A percentile compares a stretch with the other conserved stretches of the same genome.
These are phyloP conservation scores for Ustilago cynodontis DNA, from an alignment of 1,284 basidiomycete species.

Conservation along the genomic window DNA sequence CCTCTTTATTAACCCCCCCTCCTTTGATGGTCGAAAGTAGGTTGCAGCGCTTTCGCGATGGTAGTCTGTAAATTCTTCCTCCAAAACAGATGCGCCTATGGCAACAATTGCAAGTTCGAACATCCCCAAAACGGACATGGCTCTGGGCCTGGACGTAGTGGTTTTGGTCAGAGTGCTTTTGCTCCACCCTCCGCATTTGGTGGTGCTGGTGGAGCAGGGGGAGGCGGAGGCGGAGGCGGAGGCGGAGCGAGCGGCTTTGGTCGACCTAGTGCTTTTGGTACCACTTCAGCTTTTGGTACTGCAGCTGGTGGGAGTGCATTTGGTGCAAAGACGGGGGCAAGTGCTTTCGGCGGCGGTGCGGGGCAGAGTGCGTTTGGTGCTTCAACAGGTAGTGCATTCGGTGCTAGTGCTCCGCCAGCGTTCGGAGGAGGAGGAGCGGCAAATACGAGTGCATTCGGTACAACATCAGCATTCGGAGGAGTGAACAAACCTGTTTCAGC, in stretches of 20 bases:
- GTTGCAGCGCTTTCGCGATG: no score
- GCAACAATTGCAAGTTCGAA: slow-evolving; percentile 59
- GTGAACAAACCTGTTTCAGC: slow-evolving; percentile 21
- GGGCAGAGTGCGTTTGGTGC: slow-evolving; percentile 20
- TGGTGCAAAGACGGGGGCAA: slow-evolving; percentile 23
- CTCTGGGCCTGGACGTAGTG: slow-evolving; percentile 16
- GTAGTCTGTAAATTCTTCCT: slow-evolving; percentile 58
- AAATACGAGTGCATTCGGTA: slow-evolving; percentile 25
- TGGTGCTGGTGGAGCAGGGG: slow-evolving; percentile 15
- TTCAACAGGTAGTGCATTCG: slow-evolving; percentile 13
- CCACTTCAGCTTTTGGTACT: slow-evolving; percentile 38
- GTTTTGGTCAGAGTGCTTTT: slow-evolving; percentile 47
- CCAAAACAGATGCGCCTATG: slow-evolving; percentile 52
- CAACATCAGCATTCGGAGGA: slow-evolving; percentile 17
- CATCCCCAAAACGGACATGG: slow-evolving; percentile 41
- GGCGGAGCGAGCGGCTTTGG: slow-evolving; percentile 32
- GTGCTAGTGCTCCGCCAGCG: slow-evolving; percentile 10
- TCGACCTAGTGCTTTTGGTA: slow-evolving; percentile 39
- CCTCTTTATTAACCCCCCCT: no score
- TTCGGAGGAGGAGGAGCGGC: slow-evolving; percentile 5
- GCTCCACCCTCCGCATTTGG: slow-evolving; percentile 44
- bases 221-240: no score
- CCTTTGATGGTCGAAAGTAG: no score
- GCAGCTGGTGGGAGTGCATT: slow-evolving; percentile 26
- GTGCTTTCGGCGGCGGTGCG: slow-evolving; percentile 17